A percentile compares a stretch with the other conserved stretches of the same genome.
Evolutionary conservation across 352 stramenopile genomes (phyloP).

Genomic region (Globisporangium polare): DNA sequence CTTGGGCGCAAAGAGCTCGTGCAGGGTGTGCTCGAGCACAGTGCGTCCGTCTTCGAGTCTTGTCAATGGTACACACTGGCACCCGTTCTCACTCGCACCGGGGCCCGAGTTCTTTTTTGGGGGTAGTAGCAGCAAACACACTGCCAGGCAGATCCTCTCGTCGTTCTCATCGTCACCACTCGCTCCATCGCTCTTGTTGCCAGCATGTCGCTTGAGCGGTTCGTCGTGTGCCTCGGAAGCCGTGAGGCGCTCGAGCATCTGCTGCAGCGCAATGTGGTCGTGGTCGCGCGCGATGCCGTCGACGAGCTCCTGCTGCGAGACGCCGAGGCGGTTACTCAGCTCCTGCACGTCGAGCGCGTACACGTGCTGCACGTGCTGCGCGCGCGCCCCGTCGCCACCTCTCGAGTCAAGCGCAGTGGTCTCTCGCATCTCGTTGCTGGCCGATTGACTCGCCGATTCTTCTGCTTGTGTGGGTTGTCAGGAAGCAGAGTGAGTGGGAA

Average conservation of each 20-base stretch:
- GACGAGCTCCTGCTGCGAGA: conserved; percentile 25
- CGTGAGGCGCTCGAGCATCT: conserved; percentile 12
- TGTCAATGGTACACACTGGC: not conserved
- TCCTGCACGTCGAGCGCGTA: conserved; percentile 20
- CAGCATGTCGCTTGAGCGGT: not conserved
- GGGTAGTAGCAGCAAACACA: conserved; percentile 17
- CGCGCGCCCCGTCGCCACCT: not conserved
- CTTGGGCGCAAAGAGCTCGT: conserved; percentile 14
- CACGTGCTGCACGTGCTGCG: conserved; percentile 24
- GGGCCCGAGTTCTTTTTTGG: not conserved
- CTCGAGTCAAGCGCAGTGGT: not conserved
- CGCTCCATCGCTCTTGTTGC: not conserved
- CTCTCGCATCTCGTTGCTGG: too few species aligned
- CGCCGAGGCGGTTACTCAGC: conserved; percentile 19
- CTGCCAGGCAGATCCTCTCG: conserved; percentile 11
- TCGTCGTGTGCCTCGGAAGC: not conserved
- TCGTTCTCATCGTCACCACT: not conserved
- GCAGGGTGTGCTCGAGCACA: conserved; percentile 14
- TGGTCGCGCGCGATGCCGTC: conserved; percentile 18
- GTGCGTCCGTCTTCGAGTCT: conserved; percentile 1
- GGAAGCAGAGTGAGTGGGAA: too few species aligned
- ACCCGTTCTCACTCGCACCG: not conserved
- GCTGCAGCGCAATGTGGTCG: conserved; percentile 14
- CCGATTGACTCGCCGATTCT: too few species aligned
- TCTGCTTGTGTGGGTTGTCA: too few species aligned